Base-by-base conservation (phyloP, 208 protist genomes). In the Phytomonas francai region DNA sequence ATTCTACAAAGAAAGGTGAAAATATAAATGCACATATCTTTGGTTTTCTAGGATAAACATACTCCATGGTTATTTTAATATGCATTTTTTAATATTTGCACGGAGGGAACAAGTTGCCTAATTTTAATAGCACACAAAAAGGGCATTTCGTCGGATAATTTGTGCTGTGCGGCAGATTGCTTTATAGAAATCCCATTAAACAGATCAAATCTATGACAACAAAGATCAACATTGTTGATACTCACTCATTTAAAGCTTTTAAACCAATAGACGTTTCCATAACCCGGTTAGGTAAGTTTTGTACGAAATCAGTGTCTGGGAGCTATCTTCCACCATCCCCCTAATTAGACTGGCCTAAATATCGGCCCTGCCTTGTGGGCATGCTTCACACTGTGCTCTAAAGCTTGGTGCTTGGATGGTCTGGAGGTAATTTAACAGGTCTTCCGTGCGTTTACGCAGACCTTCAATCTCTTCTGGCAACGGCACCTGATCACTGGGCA, bases 261-360 rank as follows among this genome's bases (percentile, higher is more conserved):
- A 49, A 6, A 49, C 39, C 39, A 12, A 49, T 3, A 49, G 39
- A 49, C 39, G 39, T 49, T 90, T 77, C 76, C 80, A 88, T 22
- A 89, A 42, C 31, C 77, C 82, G 31, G 78, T 74, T 63, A 92
- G 61, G 69, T 86, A 94, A 12, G 67, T 65, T n/a, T 78, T 75
- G 71, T 94, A 94, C 39, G 77, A 84, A 11, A 82, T 69, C 8
- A 92, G 56, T 54, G 70, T 63, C 28, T 74, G 77, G 64, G 79
- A 70, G 30, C 85, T 84, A 67, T 90, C 84, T 73, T 94, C 88
- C 51, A 70, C 78, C 83, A 94, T 91, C 31, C 70, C 78, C 4
- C 84, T 78, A 49, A 82, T 82, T 63, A 94, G 83, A 14, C 71
- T 69, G 0, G 85, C 76, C 67, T 91, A 85, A 65, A 87, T 85